Evolutionary conservation across 495 filamentous ascomycete genomes (phyloP).

Genomic region (Clohesyomyces aquaticus): DNA sequence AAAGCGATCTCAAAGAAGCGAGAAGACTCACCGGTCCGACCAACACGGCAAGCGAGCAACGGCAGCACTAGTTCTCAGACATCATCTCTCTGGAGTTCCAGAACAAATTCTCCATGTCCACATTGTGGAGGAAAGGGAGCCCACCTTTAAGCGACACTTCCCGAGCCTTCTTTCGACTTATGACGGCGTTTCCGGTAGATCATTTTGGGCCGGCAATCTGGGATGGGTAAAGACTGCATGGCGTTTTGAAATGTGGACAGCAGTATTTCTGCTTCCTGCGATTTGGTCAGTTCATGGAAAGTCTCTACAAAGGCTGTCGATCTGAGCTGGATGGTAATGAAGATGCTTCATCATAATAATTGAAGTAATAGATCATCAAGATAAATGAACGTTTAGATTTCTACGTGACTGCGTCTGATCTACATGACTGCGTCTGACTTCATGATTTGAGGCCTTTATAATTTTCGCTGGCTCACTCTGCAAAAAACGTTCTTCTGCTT

Average conservation of each 20-base stretch:
- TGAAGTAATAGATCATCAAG: neutral
- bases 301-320: no score
- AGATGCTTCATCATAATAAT: no score
- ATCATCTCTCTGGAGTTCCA: constrained; percentile 16
- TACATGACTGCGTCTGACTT: neutral
- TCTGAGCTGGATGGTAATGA: neutral
- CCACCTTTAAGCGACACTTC: neutral
- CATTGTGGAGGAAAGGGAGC: constrained; percentile 8
- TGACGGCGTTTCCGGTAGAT: neutral
- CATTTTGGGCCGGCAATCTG: no score
- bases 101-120: constrained; percentile 17
- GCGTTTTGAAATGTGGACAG: no score
- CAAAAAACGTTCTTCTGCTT: neutral
- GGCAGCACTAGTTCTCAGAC: neutral
- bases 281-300: no score
- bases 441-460: neutral
- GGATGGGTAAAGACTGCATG: no score
- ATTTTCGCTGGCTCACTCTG: neutral
- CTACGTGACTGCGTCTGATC: neutral
- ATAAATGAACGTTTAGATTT: neutral
- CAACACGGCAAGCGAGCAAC: neutral
- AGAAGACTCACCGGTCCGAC: neutral
- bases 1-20: neutral
- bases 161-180: neutral
- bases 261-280: no score